Conservation (phyloP, 2,329 filamentous ascomycete species). For the Ophidiomyces ophidiicola region DNA sequence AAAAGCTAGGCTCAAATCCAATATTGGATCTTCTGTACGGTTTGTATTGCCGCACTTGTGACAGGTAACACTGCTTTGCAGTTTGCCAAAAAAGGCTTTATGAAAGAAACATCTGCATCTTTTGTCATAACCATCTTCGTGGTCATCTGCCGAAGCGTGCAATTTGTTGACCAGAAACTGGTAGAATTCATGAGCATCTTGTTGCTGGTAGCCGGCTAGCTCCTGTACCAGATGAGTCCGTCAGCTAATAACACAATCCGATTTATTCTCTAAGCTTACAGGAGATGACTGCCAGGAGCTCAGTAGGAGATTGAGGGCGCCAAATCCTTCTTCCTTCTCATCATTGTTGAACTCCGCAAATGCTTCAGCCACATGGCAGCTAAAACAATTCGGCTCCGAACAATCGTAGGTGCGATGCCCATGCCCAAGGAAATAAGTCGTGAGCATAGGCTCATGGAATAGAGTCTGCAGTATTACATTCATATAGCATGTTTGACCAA, state of each 20-base stretch:
- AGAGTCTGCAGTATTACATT: conserved; percentile 90
- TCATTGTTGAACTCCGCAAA: conserved; percentile 52
- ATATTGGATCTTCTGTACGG: conserved; percentile 73
- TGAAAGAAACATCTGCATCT: conserved; percentile 83
- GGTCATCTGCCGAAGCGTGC: conserved; percentile 63
- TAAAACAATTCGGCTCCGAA: conserved; percentile 44
- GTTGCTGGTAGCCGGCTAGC: conserved; percentile 81
- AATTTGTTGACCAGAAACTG: conserved; percentile 89
- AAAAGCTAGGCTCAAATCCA: conserved; percentile 82
- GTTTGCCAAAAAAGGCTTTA: conserved; percentile 84
- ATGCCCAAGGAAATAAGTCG: conserved; percentile 84
- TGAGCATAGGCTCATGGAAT: conserved; percentile 81
- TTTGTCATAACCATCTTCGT: conserved; percentile 44
- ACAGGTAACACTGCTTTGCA: conserved; percentile 82
- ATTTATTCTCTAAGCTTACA: conserved; percentile 26
- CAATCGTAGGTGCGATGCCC: conserved; percentile 74
- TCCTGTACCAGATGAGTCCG: conserved; percentile 37
- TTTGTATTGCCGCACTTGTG: conserved; percentile 74
- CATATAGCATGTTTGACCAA: conserved; percentile 97
- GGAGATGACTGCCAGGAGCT: conserved; percentile 60
- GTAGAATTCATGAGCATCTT: conserved; percentile 95
- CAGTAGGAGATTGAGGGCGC: conserved; percentile 75
- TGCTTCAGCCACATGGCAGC: conserved; percentile 50
- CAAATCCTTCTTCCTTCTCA: conserved; percentile 68
- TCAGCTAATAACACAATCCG: conserved; percentile 35